A percentile compares a stretch with the other conserved stretches of the same genome.
Evolutionary conservation across 2,329 filamentous ascomycete species (phyloP).

Genomic region (Celoporthe dispersa): DNA sequence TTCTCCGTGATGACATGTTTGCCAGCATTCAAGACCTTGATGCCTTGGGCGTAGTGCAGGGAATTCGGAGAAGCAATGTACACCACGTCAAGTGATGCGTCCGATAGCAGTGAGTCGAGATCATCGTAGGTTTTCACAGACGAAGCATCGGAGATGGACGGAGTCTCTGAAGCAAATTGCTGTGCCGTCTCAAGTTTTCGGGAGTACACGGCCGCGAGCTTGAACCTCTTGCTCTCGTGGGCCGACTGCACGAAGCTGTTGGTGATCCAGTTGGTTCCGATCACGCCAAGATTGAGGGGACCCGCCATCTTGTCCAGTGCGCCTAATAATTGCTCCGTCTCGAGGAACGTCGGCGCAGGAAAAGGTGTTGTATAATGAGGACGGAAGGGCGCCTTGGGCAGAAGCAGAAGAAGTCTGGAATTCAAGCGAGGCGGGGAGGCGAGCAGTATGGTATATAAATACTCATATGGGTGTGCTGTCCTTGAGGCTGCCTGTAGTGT

Average conservation of each 20-base stretch:
- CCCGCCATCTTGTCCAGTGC: constrained; percentile 12
- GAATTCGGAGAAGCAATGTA: constrained; percentile 54
- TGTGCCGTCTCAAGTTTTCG: constrained; percentile 25
- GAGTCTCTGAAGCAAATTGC: constrained; percentile 22
- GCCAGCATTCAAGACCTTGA: constrained; percentile 53
- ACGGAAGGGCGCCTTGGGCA: not conserved
- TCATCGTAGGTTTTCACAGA: constrained; percentile 28
- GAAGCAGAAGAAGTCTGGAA: not conserved
- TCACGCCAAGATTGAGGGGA: constrained; percentile 26
- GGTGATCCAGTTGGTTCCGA: constrained; percentile 30
- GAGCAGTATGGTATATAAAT: not conserved
- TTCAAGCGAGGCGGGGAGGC: not conserved
- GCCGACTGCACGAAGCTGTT: constrained; percentile 27
- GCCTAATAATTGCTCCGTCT: not conserved
- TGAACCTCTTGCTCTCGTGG: constrained; percentile 27
- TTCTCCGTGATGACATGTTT: constrained; percentile 62
- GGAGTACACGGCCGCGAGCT: constrained; percentile 27
- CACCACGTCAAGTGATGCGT: constrained; percentile 39
- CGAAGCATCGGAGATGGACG: constrained; percentile 23
- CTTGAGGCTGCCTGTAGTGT: not conserved
- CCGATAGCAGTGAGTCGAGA: constrained; percentile 23
- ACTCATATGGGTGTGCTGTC: not conserved
- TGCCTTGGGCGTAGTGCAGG: constrained; percentile 49
- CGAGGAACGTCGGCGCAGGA: not conserved
- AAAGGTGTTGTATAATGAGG: not conserved